Evolutionary conservation across 768 basidiomycete genomes (phyloP), one percentile per base, ranked within the genome.

Genomic region (Mycena galericulata): DNA sequence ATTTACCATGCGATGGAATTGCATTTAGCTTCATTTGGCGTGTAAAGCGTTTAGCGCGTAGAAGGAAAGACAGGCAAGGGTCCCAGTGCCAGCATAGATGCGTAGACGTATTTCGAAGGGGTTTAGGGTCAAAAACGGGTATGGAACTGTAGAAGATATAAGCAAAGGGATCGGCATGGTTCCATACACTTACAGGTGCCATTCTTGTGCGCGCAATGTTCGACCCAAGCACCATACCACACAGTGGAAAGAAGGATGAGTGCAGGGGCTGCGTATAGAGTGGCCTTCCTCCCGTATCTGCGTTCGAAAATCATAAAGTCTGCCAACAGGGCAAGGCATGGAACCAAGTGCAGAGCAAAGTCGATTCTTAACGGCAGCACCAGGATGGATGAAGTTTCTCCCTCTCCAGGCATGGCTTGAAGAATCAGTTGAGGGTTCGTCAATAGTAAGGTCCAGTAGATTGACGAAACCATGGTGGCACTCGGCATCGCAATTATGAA

Each of bases 91-190:
- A 36, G 75, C 73, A 78, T 95, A 96, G 40, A 95, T 92, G 9
- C 75, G 78, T 15, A 90, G 68, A 17, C 93, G 86, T 32, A 83
- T 78, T 10, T 74, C 69, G 22, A 89, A 79, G 0, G 87, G 79
- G 74, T 85, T 90, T 20, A 89, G 71, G 0, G 89, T 92, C 65
- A 96, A 81, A 81, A 96, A 95, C 0, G 94, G 94, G 78, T 96
- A 95, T 29, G 94, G 92, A 80, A 94, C 92, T 92, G 62, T 6
- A 56, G 54, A 53, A 18, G 22, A 24, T 40, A 47, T 34, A 30
- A 68, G 20, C 34, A 15, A 53, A 32, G 12, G 34, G n/a, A 36
- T 2, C 9, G 53, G 11, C n/a, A 38, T 9, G 22, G 34, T 20
- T 27, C n/a, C 89, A 79, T 69, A 24, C 26, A 59, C 68, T 41